Base-by-base conservation (phyloP, 169 alveolate species). In the Cryptosporidium sp. region DNA sequence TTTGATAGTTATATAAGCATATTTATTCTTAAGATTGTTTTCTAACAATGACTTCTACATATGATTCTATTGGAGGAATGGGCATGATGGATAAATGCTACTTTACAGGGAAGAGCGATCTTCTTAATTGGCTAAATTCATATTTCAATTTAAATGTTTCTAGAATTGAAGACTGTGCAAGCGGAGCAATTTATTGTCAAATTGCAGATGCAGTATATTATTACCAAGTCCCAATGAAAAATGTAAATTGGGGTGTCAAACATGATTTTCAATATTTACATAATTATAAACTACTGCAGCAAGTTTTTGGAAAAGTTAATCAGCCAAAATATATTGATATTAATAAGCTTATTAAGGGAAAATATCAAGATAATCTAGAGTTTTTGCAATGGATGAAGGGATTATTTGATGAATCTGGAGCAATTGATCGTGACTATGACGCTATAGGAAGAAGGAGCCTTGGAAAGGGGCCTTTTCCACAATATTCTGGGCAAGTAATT, bases 321-420 rank as follows among this genome's bases (percentile, higher is more conserved):
- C 94, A 97, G 85, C 94, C 93, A 39, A 95, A 95, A 86, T 95
- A 96, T 87, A 97, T 98, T 65, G 99, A 97, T 86, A 97, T 97
- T 37, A 96, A 96, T 85, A 94, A 91, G 93, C 93, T 95, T 42
- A 95, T 96, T 26, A 97, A 96, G 71, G 99, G 99, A 21, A 97
- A 96, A 85, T 97, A 96, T 92, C 97, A 97, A 80, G 99, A 98
- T 92, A 97, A 98, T 92, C 94, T 97, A 62, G 99, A 98, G 92
- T 97, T 98, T 91, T 91, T 96, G 48, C 99, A 98, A 92, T 98
- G 99, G 99, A 86, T 98, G 86, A 97, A 98, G 92, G 96, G 98
- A n/a, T 96, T 94, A 93, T 97, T 93, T 93, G 98, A 96, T 75
- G 87, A 96, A 26, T 92, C 94, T 45, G 91, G 94, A 26, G 95